These are phyloP conservation scores for Malbranchea cinnamomea DNA, from an alignment of 2,329 filamentous ascomycete species.

Conservation along the genomic window DNA sequence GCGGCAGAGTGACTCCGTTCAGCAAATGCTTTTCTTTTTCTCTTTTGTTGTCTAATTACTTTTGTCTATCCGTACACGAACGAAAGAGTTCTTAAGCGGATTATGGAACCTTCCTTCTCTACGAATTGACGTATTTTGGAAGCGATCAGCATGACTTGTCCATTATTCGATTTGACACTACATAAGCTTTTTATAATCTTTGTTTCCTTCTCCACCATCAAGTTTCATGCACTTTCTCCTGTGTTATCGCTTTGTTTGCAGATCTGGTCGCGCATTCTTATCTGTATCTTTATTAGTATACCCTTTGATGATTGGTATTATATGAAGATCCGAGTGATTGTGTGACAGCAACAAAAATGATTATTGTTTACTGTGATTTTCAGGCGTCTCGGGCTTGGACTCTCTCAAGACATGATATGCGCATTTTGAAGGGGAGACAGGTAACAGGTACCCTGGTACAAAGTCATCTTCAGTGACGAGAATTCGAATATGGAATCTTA, in stretches of 20 bases:
- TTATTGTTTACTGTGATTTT: background rate
- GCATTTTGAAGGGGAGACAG: background rate
- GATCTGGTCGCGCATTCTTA: constrained; percentile 1
- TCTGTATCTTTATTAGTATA: constrained; percentile 1
- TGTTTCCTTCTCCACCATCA: background rate
- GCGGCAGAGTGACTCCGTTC: background rate
- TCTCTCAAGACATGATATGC: background rate
- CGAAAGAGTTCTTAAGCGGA: constrained; percentile 8
- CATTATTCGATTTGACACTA: too few relatives aligned
- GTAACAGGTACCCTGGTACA: background rate
- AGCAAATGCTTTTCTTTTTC: constrained; percentile 2
- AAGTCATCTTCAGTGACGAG: background rate
- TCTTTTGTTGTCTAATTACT: constrained; percentile 3
- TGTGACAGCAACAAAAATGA: constrained; percentile 2
- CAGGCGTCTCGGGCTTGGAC: background rate
- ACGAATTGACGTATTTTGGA: constrained; percentile 1
- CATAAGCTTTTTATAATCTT: background rate
- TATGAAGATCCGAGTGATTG: constrained; percentile 3
- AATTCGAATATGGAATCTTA: too few relatives aligned
- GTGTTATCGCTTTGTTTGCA: background rate
- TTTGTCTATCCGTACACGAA: background rate
- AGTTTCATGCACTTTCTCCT: background rate
- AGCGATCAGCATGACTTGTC: background rate
- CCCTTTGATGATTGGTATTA: background rate
- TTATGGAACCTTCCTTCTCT: constrained; percentile 2